phyloP scores from a whole-genome alignment of 225 moss, liverwort and hornwort species.

The Sphagnum tenellum region DNA sequence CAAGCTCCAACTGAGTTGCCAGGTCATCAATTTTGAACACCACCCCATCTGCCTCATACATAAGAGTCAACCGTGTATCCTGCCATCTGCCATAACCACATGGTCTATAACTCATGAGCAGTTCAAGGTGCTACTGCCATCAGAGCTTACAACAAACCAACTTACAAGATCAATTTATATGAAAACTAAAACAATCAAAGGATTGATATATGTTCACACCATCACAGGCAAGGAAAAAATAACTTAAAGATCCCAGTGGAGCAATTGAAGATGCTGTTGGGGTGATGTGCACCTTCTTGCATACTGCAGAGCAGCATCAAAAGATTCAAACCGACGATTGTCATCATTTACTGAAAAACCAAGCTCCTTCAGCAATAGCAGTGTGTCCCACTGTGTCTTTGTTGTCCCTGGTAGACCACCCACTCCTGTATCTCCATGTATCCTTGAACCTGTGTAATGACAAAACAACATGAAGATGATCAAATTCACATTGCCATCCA shows the following conservation, averaged over 20 bases:
- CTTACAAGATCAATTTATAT: too few species aligned
- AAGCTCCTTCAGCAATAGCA: slow-evolving; percentile 43
- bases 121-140: too few species aligned
- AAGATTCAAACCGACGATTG: slow-evolving; percentile 49
- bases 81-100: slow-evolving; percentile 38
- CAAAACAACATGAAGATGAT: too few species aligned
- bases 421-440: slow-evolving; percentile 14
- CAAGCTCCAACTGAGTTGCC: slow-evolving; percentile 52
- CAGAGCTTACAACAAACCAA: too few species aligned
- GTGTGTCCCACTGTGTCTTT: slow-evolving; percentile 59
- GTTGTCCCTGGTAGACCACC: slow-evolving; percentile 23
- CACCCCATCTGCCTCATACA: slow-evolving; percentile 84
- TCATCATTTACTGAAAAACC: slow-evolving; percentile 69
- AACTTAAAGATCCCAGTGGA: too few species aligned
- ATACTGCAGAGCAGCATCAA: slow-evolving; percentile 62
- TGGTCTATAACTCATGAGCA: too few species aligned
- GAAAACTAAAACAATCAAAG: too few species aligned
- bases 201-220: too few species aligned
- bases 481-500: too few species aligned
- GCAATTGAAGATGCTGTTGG: too few species aligned
- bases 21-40: slow-evolving; percentile 70
- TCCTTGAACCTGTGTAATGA: too few species aligned
- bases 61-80: slow-evolving; percentile 42
- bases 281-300: slow-evolving; percentile 40
- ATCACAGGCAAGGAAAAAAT: too few species aligned